These are phyloP conservation scores for Cyclotella kingstonii DNA, from an alignment of 108 stramenopile species.

Conservation along the genomic window DNA sequence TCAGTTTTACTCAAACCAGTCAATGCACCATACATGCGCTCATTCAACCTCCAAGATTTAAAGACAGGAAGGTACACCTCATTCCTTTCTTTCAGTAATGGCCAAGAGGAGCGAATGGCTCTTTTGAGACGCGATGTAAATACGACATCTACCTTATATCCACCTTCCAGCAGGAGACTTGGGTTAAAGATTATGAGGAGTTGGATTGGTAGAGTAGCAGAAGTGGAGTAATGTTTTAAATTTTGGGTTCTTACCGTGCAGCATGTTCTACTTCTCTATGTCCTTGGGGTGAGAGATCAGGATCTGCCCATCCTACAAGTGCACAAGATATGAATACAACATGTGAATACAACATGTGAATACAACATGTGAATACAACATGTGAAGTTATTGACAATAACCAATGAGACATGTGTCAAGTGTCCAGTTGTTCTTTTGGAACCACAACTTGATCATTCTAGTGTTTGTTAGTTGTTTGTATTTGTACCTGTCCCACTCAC, in stretches of 20 bases:
- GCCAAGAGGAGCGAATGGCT: slow-evolving; percentile 88
- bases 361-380: too few relatives aligned
- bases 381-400: too few relatives aligned
- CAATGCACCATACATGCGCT: slow-evolving; percentile 92
- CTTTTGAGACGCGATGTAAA: slow-evolving; percentile 90
- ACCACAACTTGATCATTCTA: too few relatives aligned
- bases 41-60: slow-evolving; percentile 93
- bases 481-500: too few relatives aligned
- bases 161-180: slow-evolving; percentile 74
- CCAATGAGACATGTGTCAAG: too few relatives aligned
- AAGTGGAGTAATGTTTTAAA: neutral
- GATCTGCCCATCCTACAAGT: slow-evolving; percentile 63
- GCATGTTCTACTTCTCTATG: slow-evolving; percentile 47
- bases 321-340: neutral
- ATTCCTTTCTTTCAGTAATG: slow-evolving; percentile 82
- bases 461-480: too few relatives aligned
- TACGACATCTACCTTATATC: slow-evolving; percentile 87
- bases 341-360: neutral
- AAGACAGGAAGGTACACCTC: slow-evolving; percentile 90
- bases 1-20: slow-evolving; percentile 85
- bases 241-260: slow-evolving; percentile 11
- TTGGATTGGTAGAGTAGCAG: neutral
- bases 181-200: neutral
- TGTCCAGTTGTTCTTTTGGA: too few relatives aligned
- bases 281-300: slow-evolving; percentile 71